Evolutionary conservation across 768 basidiomycete species (phyloP).

Genomic region (Suillus discolor): DNA sequence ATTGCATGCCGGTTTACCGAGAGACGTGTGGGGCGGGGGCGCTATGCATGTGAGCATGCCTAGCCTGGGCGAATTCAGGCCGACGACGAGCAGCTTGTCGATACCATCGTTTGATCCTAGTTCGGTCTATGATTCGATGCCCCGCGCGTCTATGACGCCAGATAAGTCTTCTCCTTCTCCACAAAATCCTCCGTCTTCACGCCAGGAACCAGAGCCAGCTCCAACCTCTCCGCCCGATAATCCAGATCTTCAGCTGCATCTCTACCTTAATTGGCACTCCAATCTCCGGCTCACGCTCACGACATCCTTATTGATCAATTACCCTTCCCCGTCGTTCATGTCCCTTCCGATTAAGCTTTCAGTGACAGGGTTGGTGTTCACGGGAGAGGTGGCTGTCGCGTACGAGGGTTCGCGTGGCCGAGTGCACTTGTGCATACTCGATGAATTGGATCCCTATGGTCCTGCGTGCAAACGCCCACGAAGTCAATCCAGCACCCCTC

Average conservation of each 20-base stretch:
- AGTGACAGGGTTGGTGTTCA: constrained; percentile 87
- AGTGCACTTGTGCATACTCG: constrained; percentile 86
- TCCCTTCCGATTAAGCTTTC: constrained; percentile 91
- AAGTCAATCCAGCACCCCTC: constrained; percentile 50
- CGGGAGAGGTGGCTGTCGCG: constrained; percentile 86
- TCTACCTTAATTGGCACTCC: constrained; percentile 84
- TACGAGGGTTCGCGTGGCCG: constrained; percentile 84
- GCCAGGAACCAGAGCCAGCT: constrained; percentile 24
- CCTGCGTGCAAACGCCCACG: constrained; percentile 62
- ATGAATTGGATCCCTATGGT: constrained; percentile 85
- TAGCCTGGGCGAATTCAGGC: constrained; percentile 40
- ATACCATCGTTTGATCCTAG: constrained; percentile 25
- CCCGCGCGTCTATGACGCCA: constrained; percentile 19
- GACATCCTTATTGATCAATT: constrained; percentile 94
- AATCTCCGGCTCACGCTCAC: constrained; percentile 87
- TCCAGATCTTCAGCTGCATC: constrained; percentile 86
- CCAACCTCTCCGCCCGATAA: constrained; percentile 33
- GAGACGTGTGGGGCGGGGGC: constrained; percentile 46
- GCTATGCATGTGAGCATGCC: constrained; percentile 35
- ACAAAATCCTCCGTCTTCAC: constrained; percentile 14
- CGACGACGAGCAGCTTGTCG: constrained; percentile 12
- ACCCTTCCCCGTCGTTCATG: constrained; percentile 97
- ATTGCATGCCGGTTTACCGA: constrained; percentile 39
- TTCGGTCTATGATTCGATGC: constrained; percentile 17
- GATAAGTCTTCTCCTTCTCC: constrained; percentile 18